A percentile compares a stretch with the other conserved stretches of the same genome.
Evolutionary conservation across 768 basidiomycete species (phyloP).

Genomic region (Macrolepiota dolichaula): DNA sequence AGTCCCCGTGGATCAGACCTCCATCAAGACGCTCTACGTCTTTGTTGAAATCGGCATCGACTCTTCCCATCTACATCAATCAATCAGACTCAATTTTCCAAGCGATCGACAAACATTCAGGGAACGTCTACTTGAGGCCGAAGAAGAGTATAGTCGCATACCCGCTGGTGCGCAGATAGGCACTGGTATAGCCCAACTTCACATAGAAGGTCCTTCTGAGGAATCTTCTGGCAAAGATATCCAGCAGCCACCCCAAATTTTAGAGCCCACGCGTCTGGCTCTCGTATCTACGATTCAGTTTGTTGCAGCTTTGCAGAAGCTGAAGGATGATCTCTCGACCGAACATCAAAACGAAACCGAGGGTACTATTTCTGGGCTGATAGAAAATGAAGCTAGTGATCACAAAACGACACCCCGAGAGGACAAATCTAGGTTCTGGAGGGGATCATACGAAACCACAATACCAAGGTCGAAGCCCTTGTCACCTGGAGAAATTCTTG

Average conservation of each 20-base stretch:
- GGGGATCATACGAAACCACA: slow-evolving; percentile 65
- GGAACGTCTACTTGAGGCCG: slow-evolving; percentile 56
- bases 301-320: slow-evolving; percentile 83
- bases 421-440: slow-evolving; percentile 34
- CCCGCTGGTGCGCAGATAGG: slow-evolving; percentile 44
- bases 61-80: slow-evolving; percentile 74
- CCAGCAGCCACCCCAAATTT: slow-evolving; percentile 6
- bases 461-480: slow-evolving; percentile 90
- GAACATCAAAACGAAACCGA: slow-evolving; percentile 26
- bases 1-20: slow-evolving; percentile 95
- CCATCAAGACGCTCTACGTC: slow-evolving; percentile 92
- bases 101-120: slow-evolving; percentile 65
- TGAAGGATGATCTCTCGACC: slow-evolving; percentile 72
- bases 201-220: slow-evolving; percentile 48
- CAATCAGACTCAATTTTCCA: slow-evolving; percentile 89
- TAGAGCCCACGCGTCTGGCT: slow-evolving; percentile 67
- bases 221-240: background rate
- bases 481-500: slow-evolving; percentile 94
- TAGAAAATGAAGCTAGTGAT: slow-evolving; percentile 11
- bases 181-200: slow-evolving; percentile 47
- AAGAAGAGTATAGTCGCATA: slow-evolving; percentile 39
- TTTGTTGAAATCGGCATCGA: slow-evolving; percentile 98
- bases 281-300: slow-evolving; percentile 98
- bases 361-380: slow-evolving; percentile 4
- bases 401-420: slow-evolving; percentile 1